phyloP scores from a whole-genome alignment of 768 basidiomycete species.

The Hortiboletus campestris region DNA sequence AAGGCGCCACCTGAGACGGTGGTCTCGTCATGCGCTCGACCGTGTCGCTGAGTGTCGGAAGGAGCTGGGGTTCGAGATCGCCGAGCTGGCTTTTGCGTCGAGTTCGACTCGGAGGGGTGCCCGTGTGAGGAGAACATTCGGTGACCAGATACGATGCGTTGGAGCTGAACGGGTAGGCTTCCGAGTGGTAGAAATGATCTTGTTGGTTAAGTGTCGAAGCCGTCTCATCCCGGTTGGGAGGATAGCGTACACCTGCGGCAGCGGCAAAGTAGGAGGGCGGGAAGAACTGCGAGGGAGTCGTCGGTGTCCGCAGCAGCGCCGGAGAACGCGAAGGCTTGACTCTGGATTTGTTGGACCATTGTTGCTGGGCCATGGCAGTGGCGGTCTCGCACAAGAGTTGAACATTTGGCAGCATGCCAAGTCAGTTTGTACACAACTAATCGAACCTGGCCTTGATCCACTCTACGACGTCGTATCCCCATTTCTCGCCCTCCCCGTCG shows the following conservation, averaged over 20 bases:
- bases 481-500: constrained; percentile 58
- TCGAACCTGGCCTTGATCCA: constrained; percentile 29
- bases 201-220: too few species aligned
- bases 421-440: too few species aligned
- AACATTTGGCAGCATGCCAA: too few species aligned
- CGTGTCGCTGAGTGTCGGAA: constrained; percentile 71
- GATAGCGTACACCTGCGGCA: constrained; percentile 41
- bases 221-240: too few species aligned
- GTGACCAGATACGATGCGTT: constrained; percentile 7
- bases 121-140: constrained; percentile 5
- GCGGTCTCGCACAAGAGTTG: neutral
- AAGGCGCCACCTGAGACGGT: constrained; percentile 36
- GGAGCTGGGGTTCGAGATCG: constrained; percentile 58
- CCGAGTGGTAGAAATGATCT: neutral
- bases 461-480: constrained; percentile 48
- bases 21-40: constrained; percentile 70
- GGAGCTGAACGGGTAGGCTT: constrained; percentile 13
- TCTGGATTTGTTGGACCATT: too few species aligned
- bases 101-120: neutral
- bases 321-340: constrained; percentile 42
- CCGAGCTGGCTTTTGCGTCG: constrained; percentile 42
- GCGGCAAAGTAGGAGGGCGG: constrained; percentile 59
- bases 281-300: constrained; percentile 40
- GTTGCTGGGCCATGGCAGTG: too few species aligned
- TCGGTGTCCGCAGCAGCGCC: constrained; percentile 29